Evolutionary conservation across 352 stramenopile species (phyloP).

Genomic region (Globisporangium emineosum): DNA sequence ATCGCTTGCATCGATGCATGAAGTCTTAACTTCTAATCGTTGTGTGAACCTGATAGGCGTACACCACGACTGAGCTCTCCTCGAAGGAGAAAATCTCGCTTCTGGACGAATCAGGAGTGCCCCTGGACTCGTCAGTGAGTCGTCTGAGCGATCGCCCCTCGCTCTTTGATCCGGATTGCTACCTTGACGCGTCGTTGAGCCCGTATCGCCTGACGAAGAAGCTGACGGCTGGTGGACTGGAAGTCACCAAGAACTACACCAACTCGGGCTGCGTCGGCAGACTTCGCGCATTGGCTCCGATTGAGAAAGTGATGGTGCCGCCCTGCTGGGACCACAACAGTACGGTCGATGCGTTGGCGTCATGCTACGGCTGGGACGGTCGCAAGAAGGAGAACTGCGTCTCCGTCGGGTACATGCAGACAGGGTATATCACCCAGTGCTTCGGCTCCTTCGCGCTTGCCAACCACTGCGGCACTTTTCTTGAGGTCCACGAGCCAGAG

Average conservation of each 20-base stretch:
- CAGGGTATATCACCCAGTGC: constrained; percentile 74
- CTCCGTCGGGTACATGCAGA: constrained; percentile 78
- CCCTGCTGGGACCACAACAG: constrained; percentile 85
- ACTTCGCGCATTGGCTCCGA: constrained; percentile 42
- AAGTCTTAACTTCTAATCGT: neutral
- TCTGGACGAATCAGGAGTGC: constrained; percentile 59
- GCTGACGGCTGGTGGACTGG: constrained; percentile 35
- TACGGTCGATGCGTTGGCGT: constrained; percentile 56
- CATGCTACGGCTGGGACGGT: constrained; percentile 68
- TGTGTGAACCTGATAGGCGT: constrained; percentile 29
- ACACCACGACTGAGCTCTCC: constrained; percentile 32
- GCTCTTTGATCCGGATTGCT: constrained; percentile 70
- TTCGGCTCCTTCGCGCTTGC: constrained; percentile 60
- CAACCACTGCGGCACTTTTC: constrained; percentile 82
- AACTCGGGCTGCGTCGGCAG: constrained; percentile 54
- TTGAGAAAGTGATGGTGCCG: constrained; percentile 49
- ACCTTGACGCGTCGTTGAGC: constrained; percentile 44
- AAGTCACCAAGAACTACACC: constrained; percentile 47
- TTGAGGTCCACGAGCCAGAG: constrained; percentile 73
- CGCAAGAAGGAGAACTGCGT: constrained; percentile 59
- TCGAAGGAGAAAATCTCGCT: constrained; percentile 60
- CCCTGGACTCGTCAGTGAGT: constrained; percentile 56
- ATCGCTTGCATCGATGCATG: neutral
- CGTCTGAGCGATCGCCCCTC: constrained; percentile 67
- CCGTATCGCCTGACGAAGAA: constrained; percentile 64